Percentiles rank a stretch among this genome's conserved stretches.
Conservation (phyloP, 108 stramenopile species). For the Nitzschia sp. region DNA sequence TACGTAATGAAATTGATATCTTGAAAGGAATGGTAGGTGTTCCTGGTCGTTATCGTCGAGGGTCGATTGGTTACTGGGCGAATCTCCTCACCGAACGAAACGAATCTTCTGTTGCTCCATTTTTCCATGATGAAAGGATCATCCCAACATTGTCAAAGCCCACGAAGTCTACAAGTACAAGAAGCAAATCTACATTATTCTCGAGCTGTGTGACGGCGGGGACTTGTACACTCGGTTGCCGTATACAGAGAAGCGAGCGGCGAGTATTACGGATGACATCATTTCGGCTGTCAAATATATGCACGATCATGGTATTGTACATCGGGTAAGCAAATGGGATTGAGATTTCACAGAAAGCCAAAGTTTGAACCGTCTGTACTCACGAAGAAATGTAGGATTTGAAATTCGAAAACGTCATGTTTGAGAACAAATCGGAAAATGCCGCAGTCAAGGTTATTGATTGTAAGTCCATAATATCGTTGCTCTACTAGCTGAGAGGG, state of each 20-base stretch:
- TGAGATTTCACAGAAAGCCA: too few relatives aligned
- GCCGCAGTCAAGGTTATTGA: constrained; percentile 71
- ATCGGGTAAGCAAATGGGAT: too few relatives aligned
- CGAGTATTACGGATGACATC: constrained; percentile 56
- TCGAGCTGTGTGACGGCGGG: constrained; percentile 78
- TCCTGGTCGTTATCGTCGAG: too few relatives aligned
- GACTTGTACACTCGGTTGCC: constrained; percentile 66
- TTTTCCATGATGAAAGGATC: constrained; percentile 49
- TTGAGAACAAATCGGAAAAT: constrained; percentile 51
- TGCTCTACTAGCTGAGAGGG: too few relatives aligned
- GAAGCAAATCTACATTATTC: constrained; percentile 74
- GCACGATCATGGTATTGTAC: constrained; percentile 90
- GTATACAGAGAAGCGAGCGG: constrained; percentile 75
- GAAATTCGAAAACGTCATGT: constrained; percentile 58
- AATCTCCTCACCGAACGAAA: too few relatives aligned
- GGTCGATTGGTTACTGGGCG: too few relatives aligned
- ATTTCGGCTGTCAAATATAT: constrained; percentile 82
- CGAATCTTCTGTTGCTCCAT: not conserved
- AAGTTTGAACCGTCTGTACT: too few relatives aligned
- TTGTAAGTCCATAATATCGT: too few relatives aligned
- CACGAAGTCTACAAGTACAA: constrained; percentile 82
- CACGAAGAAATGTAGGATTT: too few relatives aligned
- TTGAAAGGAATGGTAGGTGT: constrained; percentile 52
- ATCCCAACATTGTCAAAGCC: constrained; percentile 93
- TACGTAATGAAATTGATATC: constrained; percentile 89